These are phyloP conservation scores for Brassica napus DNA, from an alignment of 345 rosid genomes.

Conservation along the genomic window Da-Ae NC_063434.1:19849001-19849500, in stretches of 20 bases:
- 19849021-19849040: no score
- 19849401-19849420: not conserved
- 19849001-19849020: no score
- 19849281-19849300: not conserved
- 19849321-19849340: not conserved
- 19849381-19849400: not conserved
- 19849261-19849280: not conserved
- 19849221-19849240: not conserved
- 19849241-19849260: not conserved
- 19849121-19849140: not conserved
- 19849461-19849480: not conserved
- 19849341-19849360: not conserved
- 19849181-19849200: not conserved
- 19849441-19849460: not conserved
- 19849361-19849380: not conserved
- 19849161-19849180: not conserved
- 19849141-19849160: not conserved
- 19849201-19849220: not conserved
- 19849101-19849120: no score
- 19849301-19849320: not conserved
- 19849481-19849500: not conserved
- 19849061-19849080: no score
- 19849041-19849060: not conserved
- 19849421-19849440: not conserved
- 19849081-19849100: no score